A percentile compares a stretch with the other conserved stretches of the same genome.
phyloP scores from a whole-genome alignment of 805 yeast genomes.

The Yarrowia sp. region DNA sequence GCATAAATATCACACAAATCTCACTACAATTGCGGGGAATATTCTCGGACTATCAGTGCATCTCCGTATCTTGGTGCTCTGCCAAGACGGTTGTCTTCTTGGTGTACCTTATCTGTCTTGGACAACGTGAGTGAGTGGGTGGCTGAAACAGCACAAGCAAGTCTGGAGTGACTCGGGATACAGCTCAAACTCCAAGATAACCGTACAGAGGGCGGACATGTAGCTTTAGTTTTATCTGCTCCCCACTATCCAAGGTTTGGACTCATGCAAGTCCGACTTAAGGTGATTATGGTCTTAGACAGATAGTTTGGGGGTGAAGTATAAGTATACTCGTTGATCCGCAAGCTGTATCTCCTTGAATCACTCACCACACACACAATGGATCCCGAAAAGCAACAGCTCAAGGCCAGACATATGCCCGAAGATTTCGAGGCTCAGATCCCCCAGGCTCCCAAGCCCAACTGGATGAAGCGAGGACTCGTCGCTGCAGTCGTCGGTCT shows the following conservation, averaged over 20 bases:
- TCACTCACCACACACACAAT: neutral
- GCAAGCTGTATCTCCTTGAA: neutral
- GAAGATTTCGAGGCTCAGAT: slow-evolving; percentile 3
- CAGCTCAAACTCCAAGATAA: neutral
- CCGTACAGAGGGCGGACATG: neutral
- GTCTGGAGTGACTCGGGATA: neutral
- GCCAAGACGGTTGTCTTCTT: neutral
- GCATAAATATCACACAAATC: neutral
- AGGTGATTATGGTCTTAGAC: neutral
- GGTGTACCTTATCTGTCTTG: neutral
- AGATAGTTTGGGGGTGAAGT: neutral
- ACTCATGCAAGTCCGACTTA: neutral
- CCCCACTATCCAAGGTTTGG: neutral
- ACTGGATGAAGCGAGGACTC: slow-evolving; percentile 13
- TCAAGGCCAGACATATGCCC: neutral
- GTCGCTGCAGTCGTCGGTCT: neutral
- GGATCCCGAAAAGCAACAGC: slow-evolving; percentile 20
- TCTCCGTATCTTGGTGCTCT: neutral
- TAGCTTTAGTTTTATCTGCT: neutral
- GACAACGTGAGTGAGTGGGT: neutral
- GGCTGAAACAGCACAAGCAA: neutral
- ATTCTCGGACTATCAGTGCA: slow-evolving; percentile 13
- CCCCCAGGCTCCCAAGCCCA: neutral
- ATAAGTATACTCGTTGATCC: neutral
- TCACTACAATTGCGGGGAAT: neutral